Evolutionary conservation across 2,329 filamentous ascomycete species (phyloP), one percentile per base, ranked within the genome.

Genomic region (Aureobasidium namibiae): DNA sequence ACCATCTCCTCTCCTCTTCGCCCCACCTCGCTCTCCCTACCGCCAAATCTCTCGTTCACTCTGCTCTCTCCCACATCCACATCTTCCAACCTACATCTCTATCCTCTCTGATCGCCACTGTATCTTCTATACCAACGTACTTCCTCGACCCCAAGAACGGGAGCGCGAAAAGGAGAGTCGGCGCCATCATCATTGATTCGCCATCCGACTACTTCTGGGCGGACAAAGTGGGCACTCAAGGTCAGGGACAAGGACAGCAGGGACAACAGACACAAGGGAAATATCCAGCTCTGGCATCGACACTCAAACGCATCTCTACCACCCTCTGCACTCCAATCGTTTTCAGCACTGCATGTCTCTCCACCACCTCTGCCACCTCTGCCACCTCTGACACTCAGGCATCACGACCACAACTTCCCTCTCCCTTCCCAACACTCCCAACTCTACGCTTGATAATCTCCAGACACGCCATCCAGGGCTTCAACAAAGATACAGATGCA

Each of bases 31-130:
- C 44, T 2, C 44, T 31, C 9, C 1, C 16, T 2, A n/a, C 8
- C 9, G 29, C 41, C 7, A 23, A 60, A 46, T 56, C 62, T 10
- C 62, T 75, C 1, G 60, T 82, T 14, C 61, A 64, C n/a, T 64
- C 64, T 23, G 70, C 74, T 4, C 71, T 87, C 0, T 65, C 71
- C 29, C 82, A 86, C 65, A 68, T 86, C 38, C 83, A 86, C 67
- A 73, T 86, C 61, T 81, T 84, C 70, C 77, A 72, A 2, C 82
- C 82, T 0, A 74, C 79, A 45, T 80, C 79, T 1, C 80, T 80
- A 24, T 48, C 70, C 2, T 74, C 78, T 2, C 69, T 84, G 0
- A 69, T 84, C 2, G 67, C 76, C 7, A 82, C 80, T 0, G 66
- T 86, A 1, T 62, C 69, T 2, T 63, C 65, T 0, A 67, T 86